A percentile compares a stretch with the other conserved stretches of the same genome.
Evolutionary conservation across 345 rosid species (phyloP).

Genomic region (Aurinia saxatilis): DNA sequence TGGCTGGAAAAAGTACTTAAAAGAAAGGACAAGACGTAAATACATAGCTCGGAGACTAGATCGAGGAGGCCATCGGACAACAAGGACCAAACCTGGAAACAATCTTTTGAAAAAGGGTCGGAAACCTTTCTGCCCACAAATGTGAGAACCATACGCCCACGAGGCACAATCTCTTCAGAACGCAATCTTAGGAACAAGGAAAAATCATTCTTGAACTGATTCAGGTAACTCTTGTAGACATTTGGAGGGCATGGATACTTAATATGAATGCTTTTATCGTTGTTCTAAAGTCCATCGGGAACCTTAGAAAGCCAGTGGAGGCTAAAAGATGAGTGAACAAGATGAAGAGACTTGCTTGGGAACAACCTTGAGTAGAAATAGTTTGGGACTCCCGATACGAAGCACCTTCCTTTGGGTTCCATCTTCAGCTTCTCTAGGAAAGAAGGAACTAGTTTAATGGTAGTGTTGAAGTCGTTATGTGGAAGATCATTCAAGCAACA

Average conservation of each 20-base stretch:
- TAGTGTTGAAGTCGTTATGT: conserved; percentile 33
- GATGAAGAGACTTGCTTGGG: conserved; percentile 19
- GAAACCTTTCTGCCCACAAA: conserved; percentile 22
- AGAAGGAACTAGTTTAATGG: conserved; percentile 4
- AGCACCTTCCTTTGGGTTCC: conserved; percentile 7
- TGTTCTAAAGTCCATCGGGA: conserved; percentile 6
- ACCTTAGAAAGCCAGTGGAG: conserved; percentile 35
- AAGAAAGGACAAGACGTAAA: no score
- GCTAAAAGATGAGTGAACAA: conserved; percentile 28
- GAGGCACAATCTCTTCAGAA: conserved; percentile 23
- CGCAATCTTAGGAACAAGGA: conserved; percentile 24
- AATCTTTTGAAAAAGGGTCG: conserved; percentile 20
- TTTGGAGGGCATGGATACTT: conserved; percentile 18
- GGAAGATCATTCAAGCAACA: conserved; percentile 39
- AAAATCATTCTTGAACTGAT: conserved; percentile 40
- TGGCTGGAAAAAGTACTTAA: no score
- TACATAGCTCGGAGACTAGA: conserved; percentile 27
- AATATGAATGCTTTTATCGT: conserved; percentile 8
- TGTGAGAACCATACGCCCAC: conserved; percentile 35
- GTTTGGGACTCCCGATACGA: conserved; percentile 33
- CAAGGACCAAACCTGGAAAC: conserved; percentile 4
- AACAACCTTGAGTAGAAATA: conserved; percentile 40
- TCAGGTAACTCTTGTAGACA: conserved; percentile 24
- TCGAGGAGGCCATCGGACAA: conserved; percentile 24
- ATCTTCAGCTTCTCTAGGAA: not conserved